phyloP scores from a whole-genome alignment of 2,329 filamentous ascomycete species.

The Huntiella bhutanensis region DNA sequence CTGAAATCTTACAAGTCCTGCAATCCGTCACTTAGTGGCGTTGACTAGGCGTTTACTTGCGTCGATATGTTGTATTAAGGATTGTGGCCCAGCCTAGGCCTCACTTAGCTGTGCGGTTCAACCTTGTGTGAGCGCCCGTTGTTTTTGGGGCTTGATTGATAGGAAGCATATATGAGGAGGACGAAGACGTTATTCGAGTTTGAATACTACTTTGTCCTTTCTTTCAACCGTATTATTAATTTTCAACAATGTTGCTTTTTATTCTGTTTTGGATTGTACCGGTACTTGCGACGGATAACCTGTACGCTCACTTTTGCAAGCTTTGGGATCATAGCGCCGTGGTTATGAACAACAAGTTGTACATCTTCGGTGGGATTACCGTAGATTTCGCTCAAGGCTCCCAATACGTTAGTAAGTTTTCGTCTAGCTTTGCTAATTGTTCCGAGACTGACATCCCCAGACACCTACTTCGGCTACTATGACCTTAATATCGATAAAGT shows the following conservation, averaged over 20 bases:
- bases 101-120: not conserved
- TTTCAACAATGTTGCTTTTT: not conserved
- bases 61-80: too few species aligned
- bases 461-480: slow-evolving; percentile 29
- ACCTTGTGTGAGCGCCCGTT: not conserved
- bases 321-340: slow-evolving; percentile 35
- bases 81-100: too few species aligned
- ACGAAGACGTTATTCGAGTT: too few species aligned
- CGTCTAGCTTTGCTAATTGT: too few species aligned
- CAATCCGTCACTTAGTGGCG: too few species aligned
- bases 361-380: slow-evolving; percentile 39
- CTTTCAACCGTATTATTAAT: not conserved
- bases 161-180: too few species aligned
- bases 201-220: too few species aligned
- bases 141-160: not conserved
- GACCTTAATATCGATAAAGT: slow-evolving; percentile 30
- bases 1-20: too few species aligned
- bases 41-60: too few species aligned
- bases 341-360: slow-evolving; percentile 38
- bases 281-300: not conserved
- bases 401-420: slow-evolving; percentile 21
- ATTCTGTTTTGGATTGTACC: not conserved
- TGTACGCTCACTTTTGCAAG: not conserved
- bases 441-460: slow-evolving; percentile 4
- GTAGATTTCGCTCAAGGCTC: too few species aligned